phyloP scores from a whole-genome alignment of 345 rosid genomes.

The Ceriops zippeliana region DNA sequence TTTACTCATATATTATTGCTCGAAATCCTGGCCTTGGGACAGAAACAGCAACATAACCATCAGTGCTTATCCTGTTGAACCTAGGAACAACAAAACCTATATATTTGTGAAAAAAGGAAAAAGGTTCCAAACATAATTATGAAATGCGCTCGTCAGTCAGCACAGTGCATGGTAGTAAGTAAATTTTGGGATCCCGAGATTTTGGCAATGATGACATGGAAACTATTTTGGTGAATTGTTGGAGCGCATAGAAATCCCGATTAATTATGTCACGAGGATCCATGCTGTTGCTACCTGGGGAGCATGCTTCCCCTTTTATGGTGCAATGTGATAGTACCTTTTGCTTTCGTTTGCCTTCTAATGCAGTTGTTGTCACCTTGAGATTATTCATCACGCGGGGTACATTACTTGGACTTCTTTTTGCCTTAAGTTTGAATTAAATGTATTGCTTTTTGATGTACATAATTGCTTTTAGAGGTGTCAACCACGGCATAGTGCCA shows the following conservation, averaged over 20 bases:
- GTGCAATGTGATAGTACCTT: not conserved
- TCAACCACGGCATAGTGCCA: too few relatives aligned
- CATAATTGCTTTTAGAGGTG: not conserved
- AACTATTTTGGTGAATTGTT: not conserved
- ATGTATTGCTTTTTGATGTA: not conserved
- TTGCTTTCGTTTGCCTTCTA: conserved; percentile 17
- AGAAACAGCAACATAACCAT: too few relatives aligned
- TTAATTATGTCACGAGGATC: not conserved
- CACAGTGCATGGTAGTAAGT: not conserved
- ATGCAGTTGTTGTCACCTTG: conserved; percentile 72
- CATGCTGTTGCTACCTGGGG: not conserved
- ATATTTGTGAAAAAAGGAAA: too few relatives aligned
- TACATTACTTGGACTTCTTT: conserved; percentile 28
- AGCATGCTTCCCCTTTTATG: not conserved
- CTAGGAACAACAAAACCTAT: too few relatives aligned
- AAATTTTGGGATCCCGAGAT: not conserved
- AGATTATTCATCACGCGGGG: conserved; percentile 76
- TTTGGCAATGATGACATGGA: too few relatives aligned
- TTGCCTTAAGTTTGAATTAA: not conserved
- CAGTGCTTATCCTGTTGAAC: too few relatives aligned
- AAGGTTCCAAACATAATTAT: too few relatives aligned
- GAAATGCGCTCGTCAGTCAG: too few relatives aligned
- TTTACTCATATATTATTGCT: too few relatives aligned
- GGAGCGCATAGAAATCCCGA: not conserved
- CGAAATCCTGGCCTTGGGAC: too few relatives aligned